Evolutionary conservation across 768 basidiomycete genomes (phyloP).

Genomic region (Trametopsis cervina): DNA sequence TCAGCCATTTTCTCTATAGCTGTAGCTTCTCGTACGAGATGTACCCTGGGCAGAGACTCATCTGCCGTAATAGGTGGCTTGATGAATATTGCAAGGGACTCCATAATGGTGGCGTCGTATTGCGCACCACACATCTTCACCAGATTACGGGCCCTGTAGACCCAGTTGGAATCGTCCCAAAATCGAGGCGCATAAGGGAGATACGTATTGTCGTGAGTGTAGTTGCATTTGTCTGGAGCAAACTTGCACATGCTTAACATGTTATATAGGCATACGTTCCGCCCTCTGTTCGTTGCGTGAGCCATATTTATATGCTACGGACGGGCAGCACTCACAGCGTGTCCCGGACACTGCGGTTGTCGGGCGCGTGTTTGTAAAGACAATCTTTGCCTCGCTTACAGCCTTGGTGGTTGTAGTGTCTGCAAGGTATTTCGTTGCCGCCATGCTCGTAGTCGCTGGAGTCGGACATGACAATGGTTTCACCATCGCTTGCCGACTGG

Average conservation of each 20-base stretch:
- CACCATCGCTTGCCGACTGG: constrained; percentile 31
- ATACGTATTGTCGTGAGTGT: constrained; percentile 40
- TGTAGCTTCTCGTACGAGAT: not conserved
- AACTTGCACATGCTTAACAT: constrained; percentile 35
- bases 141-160: not conserved
- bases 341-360: constrained; percentile 47
- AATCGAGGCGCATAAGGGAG: constrained; percentile 35
- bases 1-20: not conserved
- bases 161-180: constrained; percentile 25
- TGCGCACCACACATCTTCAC: no score
- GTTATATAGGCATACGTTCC: constrained; percentile 41
- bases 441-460: constrained; percentile 46
- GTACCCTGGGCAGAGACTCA: no score
- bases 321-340: constrained; percentile 34
- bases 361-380: constrained; percentile 46
- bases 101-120: not conserved
- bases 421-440: constrained; percentile 47
- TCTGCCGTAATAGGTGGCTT: no score
- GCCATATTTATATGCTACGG: not conserved
- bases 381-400: constrained; percentile 38
- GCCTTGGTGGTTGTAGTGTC: constrained; percentile 49
- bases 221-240: constrained; percentile 33
- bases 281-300: constrained; percentile 31
- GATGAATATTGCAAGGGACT: no score
- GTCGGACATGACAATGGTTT: constrained; percentile 30